Evolutionary conservation across 768 basidiomycete species (phyloP), one percentile per base, ranked within the genome.

Genomic region (Tricholoma matsutake): DNA sequence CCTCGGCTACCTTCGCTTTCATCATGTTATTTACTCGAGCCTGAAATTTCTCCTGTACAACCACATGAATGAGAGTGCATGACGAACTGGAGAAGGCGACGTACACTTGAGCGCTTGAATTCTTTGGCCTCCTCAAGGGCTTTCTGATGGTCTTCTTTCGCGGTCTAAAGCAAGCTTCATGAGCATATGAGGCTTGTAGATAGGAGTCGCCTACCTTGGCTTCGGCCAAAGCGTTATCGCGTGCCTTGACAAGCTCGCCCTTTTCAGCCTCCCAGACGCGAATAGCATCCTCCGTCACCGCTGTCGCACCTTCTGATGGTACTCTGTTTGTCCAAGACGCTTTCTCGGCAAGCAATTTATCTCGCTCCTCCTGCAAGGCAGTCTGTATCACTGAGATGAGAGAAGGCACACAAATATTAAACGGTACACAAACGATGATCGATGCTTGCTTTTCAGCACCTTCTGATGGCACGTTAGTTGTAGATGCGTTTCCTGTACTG

Each of bases 271-370:
- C 87, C 82, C 84, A 84, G 16, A 72, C 71, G 13, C 65, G 62
- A 56, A 76, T 79, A 31, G 68, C 67, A 35, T 77, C 75, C 7
- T 62, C 68, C 2, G 63, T 57, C 8, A 68, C 31, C 35, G 69
- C 55, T 10, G 73, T 62, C 4, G 62, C 25, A 3, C 76, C 60
- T 1, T 74, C 31, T n/a, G 73, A 58, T 35, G 61, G 69, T 58
- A 71, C 63, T 56, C 71, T 76, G 54, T 49, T 68, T 28, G 68
- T 65, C 80, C 70, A 80, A 20, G 73, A 72, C 59, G 81, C 80
- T 67, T 86, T 89, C 67, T 89, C 88, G 0, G 78, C 79, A 28
- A 87, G 74, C 16, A 92, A 72, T 54, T 75, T 79, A 66, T 90
- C 88, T 54, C 84, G 79, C 71, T 93, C 86, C 47, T 80, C 78